Percentiles rank a stretch among this genome's conserved stretches.
phyloP scores from a whole-genome alignment of 352 stramenopile species.

The Phytopythium cucurbitacearum region DNA sequence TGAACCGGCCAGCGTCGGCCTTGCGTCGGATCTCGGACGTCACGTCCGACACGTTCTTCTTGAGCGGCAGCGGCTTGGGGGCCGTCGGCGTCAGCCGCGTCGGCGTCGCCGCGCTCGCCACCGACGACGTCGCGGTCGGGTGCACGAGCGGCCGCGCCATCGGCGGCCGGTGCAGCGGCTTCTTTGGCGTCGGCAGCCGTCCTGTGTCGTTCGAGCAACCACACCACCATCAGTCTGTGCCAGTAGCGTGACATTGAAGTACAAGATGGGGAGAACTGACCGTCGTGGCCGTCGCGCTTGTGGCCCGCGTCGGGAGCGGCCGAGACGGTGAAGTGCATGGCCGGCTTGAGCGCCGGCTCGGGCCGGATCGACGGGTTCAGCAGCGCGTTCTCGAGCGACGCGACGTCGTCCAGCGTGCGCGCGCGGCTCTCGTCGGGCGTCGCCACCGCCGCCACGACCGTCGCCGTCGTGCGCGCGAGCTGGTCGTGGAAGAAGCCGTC shows the following conservation, averaged over 20 bases:
- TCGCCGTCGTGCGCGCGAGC: slow-evolving; percentile 32
- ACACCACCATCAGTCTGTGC: not conserved
- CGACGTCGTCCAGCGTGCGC: slow-evolving; percentile 41
- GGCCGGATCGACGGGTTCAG: slow-evolving; percentile 54
- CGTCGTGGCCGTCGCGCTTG: slow-evolving; percentile 19
- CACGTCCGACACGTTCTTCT: slow-evolving; percentile 66
- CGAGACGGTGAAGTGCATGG: slow-evolving; percentile 65
- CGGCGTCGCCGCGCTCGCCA: slow-evolving; percentile 10
- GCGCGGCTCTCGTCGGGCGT: slow-evolving; percentile 9
- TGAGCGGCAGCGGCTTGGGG: slow-evolving; percentile 30
- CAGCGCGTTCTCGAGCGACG: slow-evolving; percentile 64
- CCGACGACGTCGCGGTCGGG: slow-evolving; percentile 13
- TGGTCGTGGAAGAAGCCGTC: slow-evolving; percentile 70
- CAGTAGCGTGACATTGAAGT: too few relatives aligned
- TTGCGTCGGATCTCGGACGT: slow-evolving; percentile 82
- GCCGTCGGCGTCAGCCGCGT: slow-evolving; percentile 22
- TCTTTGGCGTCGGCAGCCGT: slow-evolving; percentile 25
- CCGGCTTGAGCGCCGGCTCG: slow-evolving; percentile 28
- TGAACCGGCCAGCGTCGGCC: slow-evolving; percentile 76
- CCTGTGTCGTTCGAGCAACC: not conserved
- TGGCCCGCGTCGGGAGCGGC: slow-evolving; percentile 29
- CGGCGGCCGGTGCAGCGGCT: slow-evolving; percentile 37
- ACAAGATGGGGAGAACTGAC: not conserved
- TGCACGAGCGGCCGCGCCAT: slow-evolving; percentile 29
- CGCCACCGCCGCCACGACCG: slow-evolving; percentile 40